Evolutionary conservation across 208 protist genomes (phyloP), one percentile per base, ranked within the genome.

Genomic region (Phytomonas francai): DNA sequence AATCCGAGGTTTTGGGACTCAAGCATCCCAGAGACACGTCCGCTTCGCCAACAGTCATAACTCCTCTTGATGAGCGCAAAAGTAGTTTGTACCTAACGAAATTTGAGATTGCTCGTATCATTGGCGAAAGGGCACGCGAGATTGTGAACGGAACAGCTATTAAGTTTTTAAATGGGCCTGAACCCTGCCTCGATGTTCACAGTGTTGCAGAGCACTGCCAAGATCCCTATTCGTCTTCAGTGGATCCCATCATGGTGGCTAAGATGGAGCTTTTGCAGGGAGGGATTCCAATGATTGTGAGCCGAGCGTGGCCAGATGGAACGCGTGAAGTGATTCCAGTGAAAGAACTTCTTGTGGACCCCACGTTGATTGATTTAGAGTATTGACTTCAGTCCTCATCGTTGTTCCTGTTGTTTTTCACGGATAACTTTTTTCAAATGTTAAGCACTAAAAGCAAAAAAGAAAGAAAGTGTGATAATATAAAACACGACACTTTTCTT

Each of bases 171-270:
- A 14, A 32, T 63, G 27, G 19, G 39, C 1, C 39, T 45, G 39
- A 29, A 22, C 27, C 36, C 34, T 76, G 75, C n/a, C 60, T 73
- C 12, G 82, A 84, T 54, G 73, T 78, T 7, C 67, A 74, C 29
- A 82, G 87, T 22, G 73, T 69, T 12, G 88, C 88, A 0, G 85
- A 94, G 74, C 83, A 84, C 27, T 94, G 85, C 68, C 56, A 74
- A 12, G 78, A 95, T 61, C 78, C 89, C 22, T 72, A 81, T 54
- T 87, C 89, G 5, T 74, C 81, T 0, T 73, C 78, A 0, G 86
- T 92, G 49, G 91, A 96, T 61, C 91, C 91, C 7, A 76, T 96
- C n/a, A 82, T 87, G 70, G 88, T 93, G 73, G 87, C 88, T 31
- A 96, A 96, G 74, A 77, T 86, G 31, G 87, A 96, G 42, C 76